phyloP scores from a whole-genome alignment of 805 yeast genomes.

The Hanseniaspora clermontiae region DNA sequence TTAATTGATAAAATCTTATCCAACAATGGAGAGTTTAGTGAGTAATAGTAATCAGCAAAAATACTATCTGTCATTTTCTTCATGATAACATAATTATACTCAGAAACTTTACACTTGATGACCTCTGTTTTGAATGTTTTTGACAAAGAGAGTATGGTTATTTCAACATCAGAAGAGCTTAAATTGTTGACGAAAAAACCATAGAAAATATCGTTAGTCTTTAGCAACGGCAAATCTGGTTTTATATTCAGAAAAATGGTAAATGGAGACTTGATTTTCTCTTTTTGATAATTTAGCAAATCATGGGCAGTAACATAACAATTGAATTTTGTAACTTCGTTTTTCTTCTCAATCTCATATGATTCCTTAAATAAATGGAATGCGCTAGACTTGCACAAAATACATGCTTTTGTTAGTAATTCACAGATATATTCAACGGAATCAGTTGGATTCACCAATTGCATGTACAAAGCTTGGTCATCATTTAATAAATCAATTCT shows the following conservation, averaged over 20 bases:
- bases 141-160: not conserved
- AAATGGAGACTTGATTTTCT: constrained; percentile 48
- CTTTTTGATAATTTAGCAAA: constrained; percentile 36
- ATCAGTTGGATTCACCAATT: constrained; percentile 13
- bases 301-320: constrained; percentile 65
- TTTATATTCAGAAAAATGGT: constrained; percentile 51
- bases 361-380: constrained; percentile 59
- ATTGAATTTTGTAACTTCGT: constrained; percentile 29
- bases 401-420: constrained; percentile 40
- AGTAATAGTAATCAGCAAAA: constrained; percentile 17
- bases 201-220: constrained; percentile 15
- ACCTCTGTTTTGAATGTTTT: constrained; percentile 10
- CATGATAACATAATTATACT: constrained; percentile 11
- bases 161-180: not conserved
- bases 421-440: constrained; percentile 22
- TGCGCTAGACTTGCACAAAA: constrained; percentile 59
- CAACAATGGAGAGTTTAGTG: constrained; percentile 20
- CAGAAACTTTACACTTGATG: constrained; percentile 5
- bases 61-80: constrained; percentile 6
- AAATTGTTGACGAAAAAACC: constrained; percentile 5
- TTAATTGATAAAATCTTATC: constrained; percentile 19
- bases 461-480: constrained; percentile 2
- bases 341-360: constrained; percentile 38
- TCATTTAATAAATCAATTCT: constrained; percentile 20
- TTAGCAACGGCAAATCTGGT: constrained; percentile 14